Evolutionary conservation across 345 rosid genomes (phyloP).

Genomic region (Trapa incisa): DNA sequence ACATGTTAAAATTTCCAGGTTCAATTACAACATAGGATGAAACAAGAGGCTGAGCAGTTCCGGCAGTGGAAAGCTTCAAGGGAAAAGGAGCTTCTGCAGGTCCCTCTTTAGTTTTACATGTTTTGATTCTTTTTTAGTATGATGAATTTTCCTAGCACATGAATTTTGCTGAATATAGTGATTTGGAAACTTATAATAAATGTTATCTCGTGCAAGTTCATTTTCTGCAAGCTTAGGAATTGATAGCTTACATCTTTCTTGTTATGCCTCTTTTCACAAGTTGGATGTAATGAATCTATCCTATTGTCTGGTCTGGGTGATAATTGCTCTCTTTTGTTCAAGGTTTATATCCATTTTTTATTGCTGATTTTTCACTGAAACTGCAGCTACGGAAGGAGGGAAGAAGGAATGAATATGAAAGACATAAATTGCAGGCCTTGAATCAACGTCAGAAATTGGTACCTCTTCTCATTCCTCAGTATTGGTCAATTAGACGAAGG

Average conservation of each 20-base stretch:
- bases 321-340: not conserved
- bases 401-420: conserved; percentile 91
- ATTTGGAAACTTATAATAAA: not conserved
- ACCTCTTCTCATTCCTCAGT: conserved; percentile 7
- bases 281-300: not conserved
- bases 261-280: not conserved
- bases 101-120: not conserved
- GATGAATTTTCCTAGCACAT: not conserved
- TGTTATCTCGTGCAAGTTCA: not conserved
- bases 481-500: not conserved
- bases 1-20: conserved; percentile 31
- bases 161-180: no score
- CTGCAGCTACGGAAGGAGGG: conserved; percentile 88
- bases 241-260: not conserved
- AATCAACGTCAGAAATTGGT: conserved; percentile 98
- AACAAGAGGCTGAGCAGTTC: conserved; percentile 97
- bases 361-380: conserved; percentile 7
- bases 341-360: not conserved
- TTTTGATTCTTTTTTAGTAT: not conserved
- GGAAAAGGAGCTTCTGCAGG: conserved; percentile 28
- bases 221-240: not conserved
- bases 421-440: conserved; percentile 90
- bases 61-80: conserved; percentile 96
- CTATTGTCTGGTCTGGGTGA: not conserved
- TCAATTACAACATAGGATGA: conserved; percentile 90